Evolutionary conservation across 164 flowering plant species (phyloP), one percentile per base, ranked within the genome.

Genomic region (Magnolia sinica): DNA sequence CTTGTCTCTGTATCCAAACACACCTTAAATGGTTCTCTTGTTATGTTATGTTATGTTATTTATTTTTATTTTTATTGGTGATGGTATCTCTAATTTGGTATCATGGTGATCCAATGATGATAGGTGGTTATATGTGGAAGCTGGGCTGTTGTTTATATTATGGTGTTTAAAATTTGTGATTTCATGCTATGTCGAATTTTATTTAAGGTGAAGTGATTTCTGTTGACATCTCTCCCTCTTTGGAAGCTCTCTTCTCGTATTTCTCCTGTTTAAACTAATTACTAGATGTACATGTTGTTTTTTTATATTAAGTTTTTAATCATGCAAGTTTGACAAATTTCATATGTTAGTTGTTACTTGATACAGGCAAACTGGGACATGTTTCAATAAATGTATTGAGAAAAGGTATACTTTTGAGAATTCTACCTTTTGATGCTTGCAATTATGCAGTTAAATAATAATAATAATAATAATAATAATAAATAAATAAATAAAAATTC

Each of bases 351-450:
- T 76, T 76, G 6, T 73, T 49, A 78, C 73, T 70, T 78, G 68
- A 45, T 79, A n/a, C 96, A 96, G 98, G 95, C 93, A 92, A 29
- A 89, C 97, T 8, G 88, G 85, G 16, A 90, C 96, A 13, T 96
- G 99, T 77, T 96, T 92, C 74, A 82, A 86, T 52, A 96, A 96
- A 81, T 96, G 98, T 70, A 84, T 91, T 50, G 99, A 94, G 79
- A 92, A 88, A 66, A 91, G 87, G 99, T 94, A 88, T 45, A 82
- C 0, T 50, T 50, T 2, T 23, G 24, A 50, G 14, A 49, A 16
- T 66, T 71, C 27, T 70, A 16, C 22, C 66, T 19, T 67, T 27
- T 70, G 45, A 29, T 71, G 64, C 71, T 16, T 23, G 37, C 31
- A 9, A 13, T 52, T 24, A 4, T 37, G 45, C 45, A 3, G 7